Evolutionary conservation across 306 rosid species (phyloP), one percentile per base, ranked within the genome.

Genomic region (Malus fusca): DNA sequence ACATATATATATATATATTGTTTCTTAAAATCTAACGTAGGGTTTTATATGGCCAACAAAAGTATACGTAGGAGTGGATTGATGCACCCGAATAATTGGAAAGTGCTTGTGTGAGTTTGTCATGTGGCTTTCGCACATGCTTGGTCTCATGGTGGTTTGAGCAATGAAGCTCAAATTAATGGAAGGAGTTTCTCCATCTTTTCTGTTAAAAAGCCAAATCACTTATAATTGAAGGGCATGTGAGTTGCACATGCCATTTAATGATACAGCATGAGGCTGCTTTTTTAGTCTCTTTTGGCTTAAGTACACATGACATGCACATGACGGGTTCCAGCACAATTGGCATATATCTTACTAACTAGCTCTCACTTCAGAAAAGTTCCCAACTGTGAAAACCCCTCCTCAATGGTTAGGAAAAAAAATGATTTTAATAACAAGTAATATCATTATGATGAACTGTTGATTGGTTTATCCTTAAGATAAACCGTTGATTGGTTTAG

Each of bases 181-280:
- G 55, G 55, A 71, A 37, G 23, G 22, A 3, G 25, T 2, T 18
- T 48, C 46, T 40, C 17, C 79, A 30, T 69, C 18, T 67, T 52
- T 22, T 60, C 13, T 68, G 53, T 64, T 30, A 8, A 17, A 37
- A 67, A 53, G 61, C 51, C 51, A 35, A 66, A 48, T 11, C 31
- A 51, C 11, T 58, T 66, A 30, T 43, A 11, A 65, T 35, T 8
- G 15, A 22, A 71, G 65, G 30, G 61, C 80, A 65, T 55, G 76
- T 82, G 69, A 68, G 25, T 11, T 0, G 31, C 82, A 75, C 77
- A 73, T 82, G 80, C 67, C 30, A 43, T 52, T 78, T 48, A 82
- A 78, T 78, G 73, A 82, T 78, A 73, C 2, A 52, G 80, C 30
- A 51, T 6, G 30, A 19, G 31, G 6, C 28, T 78, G 77, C 26